Evolutionary conservation across 441 rosid genomes (phyloP).

Genomic region (Cnidoscolus chayamansa): DNA sequence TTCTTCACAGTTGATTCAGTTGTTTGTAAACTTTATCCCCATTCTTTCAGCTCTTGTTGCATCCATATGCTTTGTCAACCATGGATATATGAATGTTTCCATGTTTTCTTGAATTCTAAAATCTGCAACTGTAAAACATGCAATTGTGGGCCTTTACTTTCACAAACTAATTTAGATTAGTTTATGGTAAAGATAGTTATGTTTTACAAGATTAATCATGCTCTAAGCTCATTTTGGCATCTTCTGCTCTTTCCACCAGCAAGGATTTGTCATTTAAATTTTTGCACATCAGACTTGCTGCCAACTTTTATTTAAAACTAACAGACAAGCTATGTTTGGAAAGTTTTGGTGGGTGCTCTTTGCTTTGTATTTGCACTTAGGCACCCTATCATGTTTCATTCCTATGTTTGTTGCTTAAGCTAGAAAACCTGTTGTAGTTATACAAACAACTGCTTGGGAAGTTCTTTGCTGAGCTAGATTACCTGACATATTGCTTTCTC

Average conservation of each 20-base stretch:
- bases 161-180: not conserved
- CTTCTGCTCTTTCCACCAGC: not conserved
- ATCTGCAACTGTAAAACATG: not conserved
- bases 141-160: not conserved
- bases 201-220: not conserved
- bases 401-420: not conserved
- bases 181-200: not conserved
- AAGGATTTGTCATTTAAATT: not conserved
- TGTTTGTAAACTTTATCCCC: not conserved
- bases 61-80: not conserved
- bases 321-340: not conserved
- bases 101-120: not conserved
- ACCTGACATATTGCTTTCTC: not conserved
- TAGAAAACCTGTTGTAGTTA: not conserved
- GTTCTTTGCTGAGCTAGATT: not conserved
- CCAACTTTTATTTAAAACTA: not conserved
- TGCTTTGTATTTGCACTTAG: not conserved
- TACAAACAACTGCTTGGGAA: not conserved
- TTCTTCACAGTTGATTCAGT: slow-evolving; percentile 10
- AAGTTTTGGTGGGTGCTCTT: not conserved
- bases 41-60: not conserved
- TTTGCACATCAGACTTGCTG: not conserved
- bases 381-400: not conserved
- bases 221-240: slow-evolving; percentile 6
- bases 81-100: not conserved